phyloP scores from a whole-genome alignment of 164 flowering plant species.

The Kingdonia uniflora region DNA sequence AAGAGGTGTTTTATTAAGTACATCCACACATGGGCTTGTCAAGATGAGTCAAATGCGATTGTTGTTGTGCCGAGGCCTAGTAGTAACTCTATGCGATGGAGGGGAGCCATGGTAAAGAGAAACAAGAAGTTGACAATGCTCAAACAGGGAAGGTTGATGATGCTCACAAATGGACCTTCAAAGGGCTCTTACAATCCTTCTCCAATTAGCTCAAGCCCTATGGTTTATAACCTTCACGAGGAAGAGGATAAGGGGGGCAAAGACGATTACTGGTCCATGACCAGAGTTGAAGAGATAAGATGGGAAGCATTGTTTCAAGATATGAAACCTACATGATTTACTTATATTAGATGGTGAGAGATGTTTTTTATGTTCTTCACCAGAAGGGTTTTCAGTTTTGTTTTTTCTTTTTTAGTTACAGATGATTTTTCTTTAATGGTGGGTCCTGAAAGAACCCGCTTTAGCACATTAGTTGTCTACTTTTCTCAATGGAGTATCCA shows the following conservation, averaged over 20 bases:
- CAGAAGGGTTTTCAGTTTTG: neutral
- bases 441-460: slow-evolving; percentile 19
- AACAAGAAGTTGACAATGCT: slow-evolving; percentile 23
- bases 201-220: slow-evolving; percentile 17
- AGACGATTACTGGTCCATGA: slow-evolving; percentile 19
- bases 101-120: slow-evolving; percentile 49
- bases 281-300: slow-evolving; percentile 17
- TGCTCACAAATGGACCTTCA: slow-evolving; percentile 44
- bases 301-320: slow-evolving; percentile 76
- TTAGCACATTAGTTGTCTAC: slow-evolving; percentile 7
- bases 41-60: slow-evolving; percentile 47
- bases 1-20: slow-evolving; percentile 31
- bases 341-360: slow-evolving; percentile 7
- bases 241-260: slow-evolving; percentile 13
- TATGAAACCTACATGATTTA: slow-evolving; percentile 59
- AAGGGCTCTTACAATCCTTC: slow-evolving; percentile 11
- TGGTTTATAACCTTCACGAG: slow-evolving; percentile 1
- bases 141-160: slow-evolving; percentile 38
- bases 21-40: slow-evolving; percentile 28
- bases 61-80: slow-evolving; percentile 35
- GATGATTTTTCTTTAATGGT: slow-evolving; percentile 5
- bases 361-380: slow-evolving; percentile 7
- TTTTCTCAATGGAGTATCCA: slow-evolving; percentile 18
- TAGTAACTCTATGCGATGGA: slow-evolving; percentile 38
- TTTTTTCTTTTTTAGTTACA: slow-evolving; percentile 8